phyloP scores from a whole-genome alignment of 2,329 filamentous ascomycete species.

The Xylaria multiplex region DNA sequence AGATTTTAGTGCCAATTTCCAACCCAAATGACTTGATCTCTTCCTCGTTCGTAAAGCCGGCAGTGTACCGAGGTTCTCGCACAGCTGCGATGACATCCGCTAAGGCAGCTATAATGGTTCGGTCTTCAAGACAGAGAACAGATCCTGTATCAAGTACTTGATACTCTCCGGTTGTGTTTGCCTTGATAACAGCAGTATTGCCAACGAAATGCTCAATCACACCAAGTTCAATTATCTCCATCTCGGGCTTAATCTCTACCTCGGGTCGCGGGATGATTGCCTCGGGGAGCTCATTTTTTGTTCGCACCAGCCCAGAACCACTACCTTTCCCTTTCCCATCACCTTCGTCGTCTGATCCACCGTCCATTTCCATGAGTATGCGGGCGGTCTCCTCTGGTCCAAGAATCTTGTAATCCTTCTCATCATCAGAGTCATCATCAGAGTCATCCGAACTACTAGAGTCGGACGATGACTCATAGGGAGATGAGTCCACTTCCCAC shows the following conservation, averaged over 20 bases:
- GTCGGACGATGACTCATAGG: conserved; percentile 74
- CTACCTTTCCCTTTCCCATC: conserved; percentile 61
- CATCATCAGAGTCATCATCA: conserved; percentile 63
- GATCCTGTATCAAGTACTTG: conserved; percentile 87
- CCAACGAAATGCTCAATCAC: conserved; percentile 80
- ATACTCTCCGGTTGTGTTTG: conserved; percentile 80
- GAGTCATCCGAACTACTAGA: conserved; percentile 69
- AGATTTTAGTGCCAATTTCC: conserved; percentile 75
- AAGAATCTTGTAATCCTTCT: conserved; percentile 71
- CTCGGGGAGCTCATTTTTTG: conserved; percentile 80
- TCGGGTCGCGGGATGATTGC: conserved; percentile 77
- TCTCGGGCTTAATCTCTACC: conserved; percentile 78
- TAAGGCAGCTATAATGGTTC: conserved; percentile 82
- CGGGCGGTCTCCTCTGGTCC: conserved; percentile 84
- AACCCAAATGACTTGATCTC: conserved; percentile 76
- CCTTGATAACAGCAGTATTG: conserved; percentile 80
- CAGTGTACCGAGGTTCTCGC: conserved; percentile 84
- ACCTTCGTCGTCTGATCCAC: conserved; percentile 80
- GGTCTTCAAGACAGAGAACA: conserved; percentile 80
- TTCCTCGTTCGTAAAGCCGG: conserved; percentile 75
- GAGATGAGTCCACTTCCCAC: conserved; percentile 85
- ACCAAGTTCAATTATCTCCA: conserved; percentile 80
- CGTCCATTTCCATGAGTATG: conserved; percentile 85
- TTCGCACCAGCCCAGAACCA: conserved; percentile 68
- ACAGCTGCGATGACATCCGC: conserved; percentile 88